A percentile compares a stretch with the other conserved stretches of the same genome.
Conservation (phyloP, 2,329 filamentous ascomycete species). For the Cercospora brassicicola region DNA sequence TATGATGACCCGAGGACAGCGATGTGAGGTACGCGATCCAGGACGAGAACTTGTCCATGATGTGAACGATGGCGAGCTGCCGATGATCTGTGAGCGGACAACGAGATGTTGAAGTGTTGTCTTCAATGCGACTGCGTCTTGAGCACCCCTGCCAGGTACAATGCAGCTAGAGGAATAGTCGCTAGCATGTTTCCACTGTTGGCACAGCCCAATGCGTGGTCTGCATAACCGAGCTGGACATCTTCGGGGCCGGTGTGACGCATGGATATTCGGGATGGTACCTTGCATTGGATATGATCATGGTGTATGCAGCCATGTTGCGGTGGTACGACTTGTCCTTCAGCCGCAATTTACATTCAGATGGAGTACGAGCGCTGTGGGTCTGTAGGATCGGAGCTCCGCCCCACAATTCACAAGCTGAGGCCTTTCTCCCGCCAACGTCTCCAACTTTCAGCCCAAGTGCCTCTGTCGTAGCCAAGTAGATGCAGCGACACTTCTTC, state of each 20-base stretch:
- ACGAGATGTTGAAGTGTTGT: neutral
- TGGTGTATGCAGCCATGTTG: neutral
- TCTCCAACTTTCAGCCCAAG: conserved; percentile 10
- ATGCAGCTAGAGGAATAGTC: neutral
- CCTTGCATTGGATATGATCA: neutral
- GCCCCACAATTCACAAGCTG: neutral
- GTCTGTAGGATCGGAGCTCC: neutral
- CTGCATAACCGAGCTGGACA: neutral
- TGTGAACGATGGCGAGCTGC: neutral
- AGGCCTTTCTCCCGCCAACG: neutral
- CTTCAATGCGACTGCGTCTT: neutral
- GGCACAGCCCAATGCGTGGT: neutral
- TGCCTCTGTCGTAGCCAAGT: conserved; percentile 8
- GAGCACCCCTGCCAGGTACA: neutral
- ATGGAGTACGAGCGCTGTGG: neutral
- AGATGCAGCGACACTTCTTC: conserved; percentile 1
- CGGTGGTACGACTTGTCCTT: neutral
- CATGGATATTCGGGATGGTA: neutral
- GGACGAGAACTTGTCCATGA: neutral
- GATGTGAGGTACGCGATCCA: neutral
- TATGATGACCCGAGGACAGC: neutral
- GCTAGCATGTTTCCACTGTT: neutral
- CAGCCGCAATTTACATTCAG: neutral
- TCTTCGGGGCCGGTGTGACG: neutral
- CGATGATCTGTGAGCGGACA: neutral